phyloP scores from a whole-genome alignment of 73 alveolate genomes.

The Uronychia binucleata region DNA sequence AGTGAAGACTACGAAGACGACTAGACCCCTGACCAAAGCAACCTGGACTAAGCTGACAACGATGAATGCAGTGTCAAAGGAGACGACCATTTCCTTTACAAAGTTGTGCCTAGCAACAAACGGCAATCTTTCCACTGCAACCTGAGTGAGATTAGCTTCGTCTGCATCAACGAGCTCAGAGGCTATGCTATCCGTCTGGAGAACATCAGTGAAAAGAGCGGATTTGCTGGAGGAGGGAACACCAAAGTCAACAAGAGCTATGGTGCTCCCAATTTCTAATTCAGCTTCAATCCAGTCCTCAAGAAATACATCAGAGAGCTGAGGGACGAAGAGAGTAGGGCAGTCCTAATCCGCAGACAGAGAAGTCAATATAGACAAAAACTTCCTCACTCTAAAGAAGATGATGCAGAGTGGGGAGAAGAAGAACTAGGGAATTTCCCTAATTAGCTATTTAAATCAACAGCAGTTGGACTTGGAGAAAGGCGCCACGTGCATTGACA shows the following conservation, averaged over 20 bases:
- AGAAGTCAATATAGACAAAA: slow-evolving; percentile 10
- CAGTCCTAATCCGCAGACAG: background rate
- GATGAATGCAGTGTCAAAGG: slow-evolving; percentile 4
- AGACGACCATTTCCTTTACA: slow-evolving; percentile 11
- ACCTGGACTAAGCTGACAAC: too few relatives aligned
- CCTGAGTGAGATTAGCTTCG: slow-evolving; percentile 30
- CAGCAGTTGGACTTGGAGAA: background rate
- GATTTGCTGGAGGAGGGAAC: background rate
- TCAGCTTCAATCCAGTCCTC: slow-evolving; percentile 31
- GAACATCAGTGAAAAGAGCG: background rate
- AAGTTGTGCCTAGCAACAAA: slow-evolving; percentile 5
- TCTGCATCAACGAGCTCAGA: background rate
- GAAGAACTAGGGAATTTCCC: background rate
- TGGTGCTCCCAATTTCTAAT: slow-evolving; percentile 14
- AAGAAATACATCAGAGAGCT: slow-evolving; percentile 42
- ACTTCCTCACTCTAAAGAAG: slow-evolving; percentile 16
- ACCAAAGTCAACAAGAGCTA: background rate
- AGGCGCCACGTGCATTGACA: background rate
- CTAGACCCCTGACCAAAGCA: too few relatives aligned
- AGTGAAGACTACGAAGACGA: slow-evolving; percentile 13
- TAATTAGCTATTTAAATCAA: background rate
- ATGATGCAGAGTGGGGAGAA: slow-evolving; percentile 6
- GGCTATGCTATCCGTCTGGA: slow-evolving; percentile 1
- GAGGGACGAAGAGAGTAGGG: slow-evolving; percentile 50
- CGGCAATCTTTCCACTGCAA: slow-evolving; percentile 19